Base-by-base conservation (phyloP, 352 stramenopile species). In the Pilasporangium apinafurcum region DNA sequence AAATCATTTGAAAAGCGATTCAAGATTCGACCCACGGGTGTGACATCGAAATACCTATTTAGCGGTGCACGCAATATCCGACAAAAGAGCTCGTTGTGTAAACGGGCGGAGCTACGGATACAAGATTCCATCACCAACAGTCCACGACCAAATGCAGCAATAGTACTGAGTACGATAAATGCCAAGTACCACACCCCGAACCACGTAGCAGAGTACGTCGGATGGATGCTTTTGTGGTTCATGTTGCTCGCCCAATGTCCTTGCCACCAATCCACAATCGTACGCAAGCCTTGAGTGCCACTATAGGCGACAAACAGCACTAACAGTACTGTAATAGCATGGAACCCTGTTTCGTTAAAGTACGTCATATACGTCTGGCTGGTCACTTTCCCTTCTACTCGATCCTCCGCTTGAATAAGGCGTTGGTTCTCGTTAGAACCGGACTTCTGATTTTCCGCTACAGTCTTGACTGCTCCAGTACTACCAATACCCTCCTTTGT, bases 31-130 rank as follows among this genome's bases (percentile, higher is more conserved):
- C 75, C 75, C 7, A 89, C 48, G 0, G 76, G 76, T 0, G 73
- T 89, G 16, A 78, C 48, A 38, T 89, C 73, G 31, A 85, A 89
- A 52, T 80, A 86, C 4, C 53, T 66, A 3, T 70, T 84, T 26
- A 88, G 58, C 2, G 72, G 69, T 4, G 74, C 74, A 8, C 42
- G 20, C 5, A 86, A 29, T 3, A 83, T 65, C 4, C 59, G 65
- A 17, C 56, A 52, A 30, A 79, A 79, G 1, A 73, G 55, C n/a
- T 75, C 56, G 24, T 80, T 48, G 31, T 76, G 67, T 26, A 80
- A 49, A n/a, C 59, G 48, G 35, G 65, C 52, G 3, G 60, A 68
- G 3, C 46, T 61, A 3, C 58, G 67, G 26, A 79, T 49, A 36
- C 53, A 70, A 5, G 45, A 56, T 20, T 71, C 62, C 26, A 73